Evolutionary conservation across 805 yeast genomes (phyloP).

Genomic region (Ogataea henricii): DNA sequence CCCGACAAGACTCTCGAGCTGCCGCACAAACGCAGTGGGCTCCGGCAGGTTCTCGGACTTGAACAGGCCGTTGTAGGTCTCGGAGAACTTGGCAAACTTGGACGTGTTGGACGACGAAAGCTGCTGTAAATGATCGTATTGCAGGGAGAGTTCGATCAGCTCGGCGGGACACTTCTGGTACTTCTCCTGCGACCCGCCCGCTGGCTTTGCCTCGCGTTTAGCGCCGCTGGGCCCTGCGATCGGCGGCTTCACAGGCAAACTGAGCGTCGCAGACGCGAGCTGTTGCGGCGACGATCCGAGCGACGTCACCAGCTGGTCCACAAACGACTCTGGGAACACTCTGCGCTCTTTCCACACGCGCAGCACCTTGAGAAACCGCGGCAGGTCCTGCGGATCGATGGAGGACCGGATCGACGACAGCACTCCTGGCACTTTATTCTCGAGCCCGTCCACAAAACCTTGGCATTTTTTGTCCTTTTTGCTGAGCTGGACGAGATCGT

Average conservation of each 20-base stretch:
- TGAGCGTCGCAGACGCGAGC: conserved; percentile 5
- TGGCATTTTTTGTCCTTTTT: conserved; percentile 55
- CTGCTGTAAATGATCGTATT: conserved; percentile 27
- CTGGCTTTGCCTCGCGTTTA: conserved; percentile 1
- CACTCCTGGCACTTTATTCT: conserved; percentile 46
- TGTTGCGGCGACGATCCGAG: conserved; percentile 8
- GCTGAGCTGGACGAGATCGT: conserved; percentile 82
- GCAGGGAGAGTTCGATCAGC: conserved; percentile 25
- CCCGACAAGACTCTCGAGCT: conserved; percentile 21
- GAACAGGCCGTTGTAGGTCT: conserved; percentile 28
- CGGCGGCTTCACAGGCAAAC: conserved; percentile 4
- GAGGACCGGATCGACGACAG: conserved; percentile 36
- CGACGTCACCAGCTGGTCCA: conserved; percentile 17
- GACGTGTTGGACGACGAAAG: conserved; percentile 23
- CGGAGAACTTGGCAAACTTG: conserved; percentile 22
- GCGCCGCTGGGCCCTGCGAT: not conserved
- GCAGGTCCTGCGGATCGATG: conserved; percentile 29
- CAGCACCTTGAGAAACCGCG: conserved; percentile 51
- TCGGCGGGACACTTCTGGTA: conserved; percentile 28
- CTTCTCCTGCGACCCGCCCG: not conserved
- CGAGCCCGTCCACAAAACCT: conserved; percentile 62
- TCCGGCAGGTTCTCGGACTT: conserved; percentile 35
- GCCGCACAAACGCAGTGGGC: conserved; percentile 32
- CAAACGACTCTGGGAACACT: conserved; percentile 39
- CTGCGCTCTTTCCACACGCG: conserved; percentile 59